A percentile compares a stretch with the other conserved stretches of the same genome.
Conservation (phyloP, 345 rosid genomes). For the Combretum micranthum region DNA sequence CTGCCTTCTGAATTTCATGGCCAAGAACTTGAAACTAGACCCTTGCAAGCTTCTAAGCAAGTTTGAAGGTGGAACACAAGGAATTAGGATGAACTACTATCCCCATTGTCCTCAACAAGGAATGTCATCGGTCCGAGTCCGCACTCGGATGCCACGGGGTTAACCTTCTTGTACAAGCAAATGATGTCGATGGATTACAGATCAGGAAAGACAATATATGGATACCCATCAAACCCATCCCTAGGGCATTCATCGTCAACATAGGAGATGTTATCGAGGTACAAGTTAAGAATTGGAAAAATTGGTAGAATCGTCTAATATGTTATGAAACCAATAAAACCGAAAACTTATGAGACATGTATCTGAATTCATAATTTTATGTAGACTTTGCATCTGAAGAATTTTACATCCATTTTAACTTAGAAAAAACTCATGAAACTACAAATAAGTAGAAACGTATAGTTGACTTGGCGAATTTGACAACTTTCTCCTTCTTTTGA, state of each 20-base stretch:
- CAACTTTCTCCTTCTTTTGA: not conserved
- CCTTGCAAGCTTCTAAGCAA: slow-evolving; percentile 11
- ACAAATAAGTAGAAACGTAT: not conserved
- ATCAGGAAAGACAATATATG: slow-evolving; percentile 25
- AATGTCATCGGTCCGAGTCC: slow-evolving; percentile 30
- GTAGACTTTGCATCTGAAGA: no score
- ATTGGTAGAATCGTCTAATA: no score
- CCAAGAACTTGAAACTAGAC: slow-evolving; percentile 24
- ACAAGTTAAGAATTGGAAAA: no score
- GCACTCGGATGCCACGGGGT: slow-evolving; percentile 30
- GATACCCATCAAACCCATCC: slow-evolving; percentile 22
- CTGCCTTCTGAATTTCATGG: slow-evolving; percentile 19
- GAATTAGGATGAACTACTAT: slow-evolving; percentile 37
- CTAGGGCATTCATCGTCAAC: slow-evolving; percentile 27
- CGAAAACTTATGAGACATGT: no score
- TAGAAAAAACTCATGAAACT: no score
- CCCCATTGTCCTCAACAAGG: slow-evolving; percentile 25
- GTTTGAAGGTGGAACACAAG: slow-evolving; percentile 28
- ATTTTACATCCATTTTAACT: no score
- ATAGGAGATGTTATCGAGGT: slow-evolving; percentile 33
- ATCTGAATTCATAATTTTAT: no score
- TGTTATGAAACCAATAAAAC: no score
- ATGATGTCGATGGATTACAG: slow-evolving; percentile 25
- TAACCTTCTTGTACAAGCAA: slow-evolving; percentile 28
- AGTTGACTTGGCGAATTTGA: not conserved